These are phyloP conservation scores for Sapria himalayana DNA, from an alignment of 345 rosid species.

Conservation along the genomic window DNA sequence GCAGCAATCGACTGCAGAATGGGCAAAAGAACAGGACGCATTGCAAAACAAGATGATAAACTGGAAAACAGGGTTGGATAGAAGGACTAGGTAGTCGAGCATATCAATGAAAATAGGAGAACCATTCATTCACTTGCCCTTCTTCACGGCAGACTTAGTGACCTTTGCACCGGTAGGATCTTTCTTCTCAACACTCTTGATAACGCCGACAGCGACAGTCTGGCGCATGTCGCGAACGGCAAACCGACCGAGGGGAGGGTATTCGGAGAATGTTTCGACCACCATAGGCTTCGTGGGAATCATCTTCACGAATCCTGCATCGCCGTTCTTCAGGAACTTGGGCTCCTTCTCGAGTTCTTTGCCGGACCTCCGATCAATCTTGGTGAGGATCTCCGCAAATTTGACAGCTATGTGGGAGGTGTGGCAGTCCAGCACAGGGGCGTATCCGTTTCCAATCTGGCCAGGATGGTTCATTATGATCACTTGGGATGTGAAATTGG, in stretches of 20 bases:
- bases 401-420: conserved; percentile 41
- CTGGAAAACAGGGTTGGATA: too few relatives aligned
- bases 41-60: too few relatives aligned
- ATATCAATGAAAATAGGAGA: too few relatives aligned
- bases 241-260: conserved; percentile 15
- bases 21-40: too few relatives aligned
- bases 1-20: too few relatives aligned
- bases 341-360: conserved; percentile 58
- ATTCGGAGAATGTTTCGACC: conserved; percentile 13
- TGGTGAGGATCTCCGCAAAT: conserved; percentile 41
- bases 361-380: conserved; percentile 60
- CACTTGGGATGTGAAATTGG: conserved; percentile 29
- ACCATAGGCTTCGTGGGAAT: conserved; percentile 19
- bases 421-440: conserved; percentile 37
- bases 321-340: conserved; percentile 48
- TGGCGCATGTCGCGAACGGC: conserved; percentile 18
- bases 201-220: conserved; percentile 15
- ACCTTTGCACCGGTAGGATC: conserved; percentile 19
- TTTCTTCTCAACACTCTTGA: conserved; percentile 17
- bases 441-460: conserved; percentile 36
- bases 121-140: too few relatives aligned
- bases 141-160: conserved; percentile 16
- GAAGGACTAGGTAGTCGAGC: too few relatives aligned
- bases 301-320: conserved; percentile 44
- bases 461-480: conserved; percentile 54